Conservation (phyloP, 2,329 filamentous ascomycete species). For the Mariannaea elegans region DNA sequence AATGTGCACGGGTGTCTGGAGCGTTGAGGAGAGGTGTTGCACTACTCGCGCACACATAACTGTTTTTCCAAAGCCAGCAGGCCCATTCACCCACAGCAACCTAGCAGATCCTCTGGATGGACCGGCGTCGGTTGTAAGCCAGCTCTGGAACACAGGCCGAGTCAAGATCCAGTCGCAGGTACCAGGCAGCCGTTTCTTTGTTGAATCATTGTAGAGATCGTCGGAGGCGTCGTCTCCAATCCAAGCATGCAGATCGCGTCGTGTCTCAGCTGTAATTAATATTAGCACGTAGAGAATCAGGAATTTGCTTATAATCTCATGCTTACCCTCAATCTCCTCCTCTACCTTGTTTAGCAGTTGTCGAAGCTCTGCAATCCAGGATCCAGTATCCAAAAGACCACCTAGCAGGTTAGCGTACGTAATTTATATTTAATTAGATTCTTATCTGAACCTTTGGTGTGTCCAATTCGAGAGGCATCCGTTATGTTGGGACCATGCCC, state of each 20-base stretch:
- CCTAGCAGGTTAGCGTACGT: neutral
- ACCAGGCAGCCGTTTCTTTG: neutral
- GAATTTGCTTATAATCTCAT: neutral
- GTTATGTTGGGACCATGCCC: neutral
- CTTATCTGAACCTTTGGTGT: neutral
- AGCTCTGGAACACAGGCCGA: neutral
- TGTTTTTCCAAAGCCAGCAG: conserved; percentile 8
- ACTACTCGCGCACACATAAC: neutral
- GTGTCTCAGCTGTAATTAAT: neutral
- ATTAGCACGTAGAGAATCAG: neutral
- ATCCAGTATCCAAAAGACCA: neutral
- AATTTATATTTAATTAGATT: neutral
- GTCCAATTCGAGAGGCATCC: too few relatives aligned
- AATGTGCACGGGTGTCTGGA: conserved; percentile 29
- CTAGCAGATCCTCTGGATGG: neutral
- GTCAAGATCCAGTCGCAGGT: conserved; percentile 5
- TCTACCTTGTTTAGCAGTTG: neutral
- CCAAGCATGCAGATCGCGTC: neutral
- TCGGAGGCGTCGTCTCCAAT: neutral
- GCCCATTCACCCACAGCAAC: conserved; percentile 2
- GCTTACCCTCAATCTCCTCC: neutral
- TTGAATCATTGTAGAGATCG: neutral
- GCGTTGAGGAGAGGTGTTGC: neutral
- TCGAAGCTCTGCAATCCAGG: neutral
- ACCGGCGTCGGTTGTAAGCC: neutral